Evolutionary conservation across 2,329 filamentous ascomycete genomes (phyloP), one percentile per base, ranked within the genome.

Genomic region (Fusarium musae): DNA sequence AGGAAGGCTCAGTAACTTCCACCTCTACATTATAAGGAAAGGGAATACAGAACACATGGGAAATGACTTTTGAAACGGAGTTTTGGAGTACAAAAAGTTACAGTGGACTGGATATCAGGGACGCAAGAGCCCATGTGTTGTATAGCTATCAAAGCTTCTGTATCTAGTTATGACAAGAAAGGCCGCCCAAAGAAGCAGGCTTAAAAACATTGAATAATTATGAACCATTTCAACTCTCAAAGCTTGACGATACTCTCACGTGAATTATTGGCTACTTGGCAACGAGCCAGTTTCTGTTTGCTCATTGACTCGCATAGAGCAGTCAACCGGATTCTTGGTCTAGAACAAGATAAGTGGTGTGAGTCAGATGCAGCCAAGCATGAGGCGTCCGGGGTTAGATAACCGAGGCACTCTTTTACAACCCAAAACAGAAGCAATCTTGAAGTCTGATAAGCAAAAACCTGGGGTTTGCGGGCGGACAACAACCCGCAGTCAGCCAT

Each of bases 21-120:
- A 49, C 39, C 46, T 59, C 52, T 68, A 63, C 54, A 64, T 73
- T 76, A 70, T 63, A 70, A 77, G 73, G 72, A 74, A 69, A 67
- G 74, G 76, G 64, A 75, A 65, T 71, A 78, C 73, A 78, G 76
- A 63, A 77, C 73, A 74, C 42, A 69, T 67, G 64, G 74, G 64
- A 75, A 61, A 68, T 59, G 47, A 68, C 36, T 59, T 50, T 72
- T 71, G 60, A 64, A 70, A 69, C 57, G 65, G 62, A 58, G 64
- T 58, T 60, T 54, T 47, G 49, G 67, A 58, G 60, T 71, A 70
- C 59, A 66, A 73, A 72, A 66, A 69, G 62, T 60, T 65, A 71
- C 23, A 42, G 61, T 62, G 59, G 52, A 63, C 34, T 68, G 37
- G 49, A 69, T 34, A 40, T 52, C 17, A 61, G 70, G 66, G 71